A percentile compares a stretch with the other conserved stretches of the same genome.
phyloP scores from a whole-genome alignment of 768 basidiomycete genomes.

The Suillus spraguei region DNA sequence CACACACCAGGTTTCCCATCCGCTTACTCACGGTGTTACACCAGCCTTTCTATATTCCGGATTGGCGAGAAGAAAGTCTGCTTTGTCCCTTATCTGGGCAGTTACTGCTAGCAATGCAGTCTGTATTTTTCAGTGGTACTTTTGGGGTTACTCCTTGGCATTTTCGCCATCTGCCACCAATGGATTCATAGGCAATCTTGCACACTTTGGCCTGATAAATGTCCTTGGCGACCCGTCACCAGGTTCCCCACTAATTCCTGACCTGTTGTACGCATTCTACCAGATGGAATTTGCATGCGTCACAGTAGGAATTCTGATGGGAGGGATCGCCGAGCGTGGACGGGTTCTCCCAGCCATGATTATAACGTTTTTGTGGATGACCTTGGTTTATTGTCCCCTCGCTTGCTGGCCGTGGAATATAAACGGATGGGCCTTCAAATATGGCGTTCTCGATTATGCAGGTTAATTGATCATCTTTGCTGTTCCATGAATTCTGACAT shows the following conservation, averaged over 20 bases:
- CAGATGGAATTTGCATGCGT: constrained; percentile 88
- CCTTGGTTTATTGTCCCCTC: constrained; percentile 85
- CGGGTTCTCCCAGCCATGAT: constrained; percentile 81
- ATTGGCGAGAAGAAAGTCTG: constrained; percentile 69
- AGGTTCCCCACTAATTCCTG: constrained; percentile 80
- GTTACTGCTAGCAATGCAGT: constrained; percentile 74
- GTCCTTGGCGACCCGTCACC: constrained; percentile 75
- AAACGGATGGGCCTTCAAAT: constrained; percentile 84
- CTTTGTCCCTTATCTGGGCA: constrained; percentile 73
- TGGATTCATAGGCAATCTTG: constrained; percentile 79
- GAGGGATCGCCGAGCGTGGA: constrained; percentile 85
- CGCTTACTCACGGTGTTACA: constrained; percentile 9
- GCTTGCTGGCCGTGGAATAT: constrained; percentile 84
- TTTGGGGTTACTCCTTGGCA: constrained; percentile 83
- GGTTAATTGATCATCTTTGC: constrained; percentile 39
- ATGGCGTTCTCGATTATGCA: constrained; percentile 88
- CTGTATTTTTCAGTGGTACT: constrained; percentile 80
- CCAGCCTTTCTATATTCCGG: constrained; percentile 76
- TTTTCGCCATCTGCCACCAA: constrained; percentile 79
- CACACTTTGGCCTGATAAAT: constrained; percentile 72
- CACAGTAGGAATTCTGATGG: constrained; percentile 75
- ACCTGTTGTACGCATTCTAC: constrained; percentile 83
- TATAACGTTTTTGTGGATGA: constrained; percentile 83
- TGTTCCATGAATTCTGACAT: constrained; percentile 6
- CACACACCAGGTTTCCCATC: constrained; percentile 9